These are phyloP conservation scores for Sugiyamaella lignohabitans DNA, from an alignment of 805 yeast genomes.

Conservation along the genomic window DNA sequence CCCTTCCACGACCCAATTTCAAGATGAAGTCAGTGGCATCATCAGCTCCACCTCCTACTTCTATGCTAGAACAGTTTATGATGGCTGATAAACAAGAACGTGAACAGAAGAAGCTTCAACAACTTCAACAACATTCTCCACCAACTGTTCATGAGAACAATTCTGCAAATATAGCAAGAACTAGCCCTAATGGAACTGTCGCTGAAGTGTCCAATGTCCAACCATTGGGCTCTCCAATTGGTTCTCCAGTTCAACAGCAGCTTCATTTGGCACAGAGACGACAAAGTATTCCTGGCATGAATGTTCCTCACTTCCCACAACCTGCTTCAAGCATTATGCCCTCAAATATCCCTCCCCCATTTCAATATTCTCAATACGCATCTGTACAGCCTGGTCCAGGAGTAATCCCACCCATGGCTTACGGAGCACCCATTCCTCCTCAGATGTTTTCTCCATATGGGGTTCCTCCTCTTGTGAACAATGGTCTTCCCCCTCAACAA, in stretches of 20 bases:
- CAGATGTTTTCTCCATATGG: neutral
- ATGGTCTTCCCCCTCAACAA: neutral
- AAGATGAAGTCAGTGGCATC: slow-evolving; percentile 12
- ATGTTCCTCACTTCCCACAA: slow-evolving; percentile 9
- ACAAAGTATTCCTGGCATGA: slow-evolving; percentile 5
- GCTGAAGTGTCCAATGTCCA: neutral
- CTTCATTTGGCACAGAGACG: slow-evolving; percentile 4
- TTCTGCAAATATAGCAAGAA: neutral
- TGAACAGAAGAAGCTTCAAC: slow-evolving; percentile 7
- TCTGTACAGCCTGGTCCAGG: neutral
- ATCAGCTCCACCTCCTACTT: slow-evolving; percentile 11
- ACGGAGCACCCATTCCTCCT: too few species aligned
- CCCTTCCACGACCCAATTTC: slow-evolving; percentile 24
- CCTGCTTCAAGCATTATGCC: slow-evolving; percentile 2
- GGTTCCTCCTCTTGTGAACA: neutral
- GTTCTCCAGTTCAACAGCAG: slow-evolving; percentile 5
- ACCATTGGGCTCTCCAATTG: neutral
- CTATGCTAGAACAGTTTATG: slow-evolving; percentile 22
- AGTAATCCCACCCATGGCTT: neutral
- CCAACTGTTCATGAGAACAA: neutral
- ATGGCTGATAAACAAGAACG: slow-evolving; percentile 19
- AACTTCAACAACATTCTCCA: slow-evolving; percentile 4
- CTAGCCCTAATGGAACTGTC: neutral
- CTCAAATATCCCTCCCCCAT: neutral
- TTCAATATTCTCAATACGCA: neutral